These are phyloP conservation scores for Wallacemonas collosoma DNA, from an alignment of 208 protist genomes.

Conservation along the genomic window DNA sequence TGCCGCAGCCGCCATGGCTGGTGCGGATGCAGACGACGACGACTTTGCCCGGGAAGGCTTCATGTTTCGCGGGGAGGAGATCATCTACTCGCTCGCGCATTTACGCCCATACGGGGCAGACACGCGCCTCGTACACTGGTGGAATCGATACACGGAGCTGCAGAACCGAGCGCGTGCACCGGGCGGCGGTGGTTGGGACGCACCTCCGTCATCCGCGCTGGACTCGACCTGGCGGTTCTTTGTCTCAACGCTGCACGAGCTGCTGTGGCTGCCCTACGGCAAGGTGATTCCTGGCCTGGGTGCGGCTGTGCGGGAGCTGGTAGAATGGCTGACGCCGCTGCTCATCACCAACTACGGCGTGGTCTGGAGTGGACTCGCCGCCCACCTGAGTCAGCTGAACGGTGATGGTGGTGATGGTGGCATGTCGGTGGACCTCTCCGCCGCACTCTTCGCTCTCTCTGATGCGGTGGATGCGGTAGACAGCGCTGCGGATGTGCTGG, in stretches of 20 bases:
- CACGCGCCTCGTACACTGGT: constrained; percentile 56
- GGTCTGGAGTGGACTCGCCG: constrained; percentile 28
- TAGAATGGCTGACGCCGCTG: constrained; percentile 42
- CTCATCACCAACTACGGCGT: constrained; percentile 37
- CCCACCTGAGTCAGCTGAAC: constrained; percentile 22
- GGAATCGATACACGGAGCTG: constrained; percentile 49
- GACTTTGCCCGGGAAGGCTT: constrained; percentile 42
- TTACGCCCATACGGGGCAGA: constrained; percentile 72
- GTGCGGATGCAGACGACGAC: constrained; percentile 21
- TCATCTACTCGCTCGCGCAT: constrained; percentile 59
- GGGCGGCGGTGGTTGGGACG: neutral
- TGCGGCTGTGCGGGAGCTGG: constrained; percentile 30
- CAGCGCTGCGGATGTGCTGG: constrained; percentile 29
- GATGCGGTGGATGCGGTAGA: constrained; percentile 31
- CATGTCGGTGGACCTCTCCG: neutral
- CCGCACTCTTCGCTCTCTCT: constrained; percentile 17
- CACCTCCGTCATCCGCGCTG: neutral
- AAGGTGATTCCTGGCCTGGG: constrained; percentile 37
- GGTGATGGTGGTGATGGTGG: constrained; percentile 11
- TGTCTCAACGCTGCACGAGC: constrained; percentile 6
- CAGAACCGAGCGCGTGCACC: constrained; percentile 8
- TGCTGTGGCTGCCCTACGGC: constrained; percentile 32
- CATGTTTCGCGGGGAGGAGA: constrained; percentile 73
- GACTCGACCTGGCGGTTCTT: constrained; percentile 14
- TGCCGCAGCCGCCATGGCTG: constrained; percentile 13